Percentiles rank a stretch among this genome's conserved stretches.
Evolutionary conservation across 1,284 basidiomycete species (phyloP).

Genomic region (Ustilago shanxiensis): DNA sequence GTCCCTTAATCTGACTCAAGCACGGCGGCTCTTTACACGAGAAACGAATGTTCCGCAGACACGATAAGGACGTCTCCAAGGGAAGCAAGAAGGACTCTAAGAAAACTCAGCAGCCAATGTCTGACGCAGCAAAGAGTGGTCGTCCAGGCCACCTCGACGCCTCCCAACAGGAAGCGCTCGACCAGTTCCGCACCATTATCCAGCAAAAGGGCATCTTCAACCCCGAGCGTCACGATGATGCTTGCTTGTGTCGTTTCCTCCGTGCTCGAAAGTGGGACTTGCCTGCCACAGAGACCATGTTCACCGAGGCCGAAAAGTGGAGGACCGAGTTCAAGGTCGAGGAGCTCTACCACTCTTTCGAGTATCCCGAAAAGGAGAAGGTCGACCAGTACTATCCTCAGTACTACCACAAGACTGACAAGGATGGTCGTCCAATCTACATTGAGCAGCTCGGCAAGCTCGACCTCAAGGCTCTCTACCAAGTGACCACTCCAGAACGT

Average conservation of each 20-base stretch:
- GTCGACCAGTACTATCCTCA: conserved; percentile 96
- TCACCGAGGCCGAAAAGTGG: conserved; percentile 87
- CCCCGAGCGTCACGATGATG: conserved; percentile 67
- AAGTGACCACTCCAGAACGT: conserved; percentile 85
- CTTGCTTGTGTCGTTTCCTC: conserved; percentile 76
- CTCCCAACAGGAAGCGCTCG: conserved; percentile 59
- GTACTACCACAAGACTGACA: conserved; percentile 94
- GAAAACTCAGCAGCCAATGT: conserved; percentile 26
- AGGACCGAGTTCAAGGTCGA: conserved; percentile 89
- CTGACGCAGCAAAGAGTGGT: conserved; percentile 48
- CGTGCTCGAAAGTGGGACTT: conserved; percentile 94
- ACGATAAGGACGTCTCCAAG: conserved; percentile 51
- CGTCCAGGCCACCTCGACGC: conserved; percentile 65
- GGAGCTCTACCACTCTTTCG: conserved; percentile 85
- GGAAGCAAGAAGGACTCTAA: conserved; percentile 55
- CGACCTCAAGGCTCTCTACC: conserved; percentile 79
- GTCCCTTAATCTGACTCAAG: conserved; percentile 7
- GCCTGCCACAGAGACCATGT: conserved; percentile 84
- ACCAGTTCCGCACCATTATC: conserved; percentile 61
- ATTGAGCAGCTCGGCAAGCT: conserved; percentile 92
- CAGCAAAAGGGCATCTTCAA: conserved; percentile 64
- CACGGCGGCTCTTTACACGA: background rate
- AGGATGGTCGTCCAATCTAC: conserved; percentile 96
- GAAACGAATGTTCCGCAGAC: conserved; percentile 50
- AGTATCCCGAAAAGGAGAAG: conserved; percentile 84